Conservation (phyloP, 2,329 filamentous ascomycete species). For the Lachnellula hyalina region DNA sequence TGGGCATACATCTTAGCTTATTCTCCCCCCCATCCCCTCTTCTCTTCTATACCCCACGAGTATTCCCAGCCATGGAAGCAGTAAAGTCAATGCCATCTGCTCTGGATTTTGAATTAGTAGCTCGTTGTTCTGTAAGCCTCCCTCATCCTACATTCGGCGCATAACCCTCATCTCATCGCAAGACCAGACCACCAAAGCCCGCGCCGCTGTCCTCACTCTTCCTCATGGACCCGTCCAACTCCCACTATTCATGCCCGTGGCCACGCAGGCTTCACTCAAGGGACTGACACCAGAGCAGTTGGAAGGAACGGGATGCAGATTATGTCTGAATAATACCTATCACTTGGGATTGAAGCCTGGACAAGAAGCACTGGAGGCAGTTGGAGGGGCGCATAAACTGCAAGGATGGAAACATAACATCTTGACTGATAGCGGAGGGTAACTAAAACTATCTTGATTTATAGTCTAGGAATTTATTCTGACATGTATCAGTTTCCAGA, state of each 20-base stretch:
- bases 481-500: slow-evolving; percentile 72
- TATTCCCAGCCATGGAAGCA: slow-evolving; percentile 8
- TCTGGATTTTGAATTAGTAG: slow-evolving; percentile 71
- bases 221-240: slow-evolving; percentile 88
- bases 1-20: too few relatives aligned
- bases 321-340: slow-evolving; percentile 98
- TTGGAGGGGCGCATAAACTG: slow-evolving; percentile 89
- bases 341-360: slow-evolving; percentile 93
- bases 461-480: slow-evolving; percentile 5
- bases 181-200: slow-evolving; percentile 80
- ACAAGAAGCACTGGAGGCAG: slow-evolving; percentile 76
- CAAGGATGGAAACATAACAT: slow-evolving; percentile 97
- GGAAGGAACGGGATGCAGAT: slow-evolving; percentile 78
- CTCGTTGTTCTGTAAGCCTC: slow-evolving; percentile 68
- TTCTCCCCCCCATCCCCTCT: too few relatives aligned
- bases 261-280: slow-evolving; percentile 93
- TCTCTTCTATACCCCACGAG: too few relatives aligned
- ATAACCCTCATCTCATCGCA: slow-evolving; percentile 10
- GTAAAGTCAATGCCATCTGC: slow-evolving; percentile 49
- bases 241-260: slow-evolving; percentile 97
- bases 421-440: slow-evolving; percentile 74
- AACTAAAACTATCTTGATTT: slow-evolving; percentile 26
- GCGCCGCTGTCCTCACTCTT: slow-evolving; percentile 79
- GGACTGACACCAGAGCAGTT: slow-evolving; percentile 90
- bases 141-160: slow-evolving; percentile 3